A percentile compares a stretch with the other conserved stretches of the same genome.
Evolutionary conservation across 2,329 filamentous ascomycete genomes (phyloP).

Genomic region (Talaromyces sp.): DNA sequence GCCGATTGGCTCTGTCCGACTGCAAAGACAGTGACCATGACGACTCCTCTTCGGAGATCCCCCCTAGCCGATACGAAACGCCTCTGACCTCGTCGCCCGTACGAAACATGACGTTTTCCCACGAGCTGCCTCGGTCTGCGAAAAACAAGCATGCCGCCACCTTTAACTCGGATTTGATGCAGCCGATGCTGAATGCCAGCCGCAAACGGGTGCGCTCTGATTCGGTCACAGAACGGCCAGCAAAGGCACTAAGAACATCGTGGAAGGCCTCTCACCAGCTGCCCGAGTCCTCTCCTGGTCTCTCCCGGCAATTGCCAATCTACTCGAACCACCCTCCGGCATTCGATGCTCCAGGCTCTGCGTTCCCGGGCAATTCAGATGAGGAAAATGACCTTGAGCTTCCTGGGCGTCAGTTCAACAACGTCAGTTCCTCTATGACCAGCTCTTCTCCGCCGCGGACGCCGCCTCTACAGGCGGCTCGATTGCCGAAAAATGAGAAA

Average conservation of each 20-base stretch:
- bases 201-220: slow-evolving; percentile 67
- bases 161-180: slow-evolving; percentile 38
- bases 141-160: slow-evolving; percentile 40
- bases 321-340: slow-evolving; percentile 68
- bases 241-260: slow-evolving; percentile 55
- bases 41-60: slow-evolving; percentile 80
- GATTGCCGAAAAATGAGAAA: slow-evolving; percentile 46
- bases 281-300: slow-evolving; percentile 80
- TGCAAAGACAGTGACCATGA: slow-evolving; percentile 66
- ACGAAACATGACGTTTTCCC: slow-evolving; percentile 77
- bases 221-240: slow-evolving; percentile 50
- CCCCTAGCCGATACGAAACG: slow-evolving; percentile 51
- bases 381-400: slow-evolving; percentile 82
- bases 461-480: slow-evolving; percentile 59
- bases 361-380: slow-evolving; percentile 40
- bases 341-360: slow-evolving; percentile 67
- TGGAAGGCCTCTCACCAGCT: slow-evolving; percentile 76
- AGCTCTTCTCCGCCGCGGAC: slow-evolving; percentile 81
- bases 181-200: slow-evolving; percentile 44
- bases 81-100: slow-evolving; percentile 75
- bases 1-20: slow-evolving; percentile 85
- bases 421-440: slow-evolving; percentile 47
- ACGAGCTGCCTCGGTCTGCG: slow-evolving; percentile 61
- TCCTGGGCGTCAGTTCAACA: slow-evolving; percentile 47
- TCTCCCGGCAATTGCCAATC: slow-evolving; percentile 67